phyloP scores from a whole-genome alignment of 2,329 filamentous ascomycete genomes.

The Alternaria sp. region DNA sequence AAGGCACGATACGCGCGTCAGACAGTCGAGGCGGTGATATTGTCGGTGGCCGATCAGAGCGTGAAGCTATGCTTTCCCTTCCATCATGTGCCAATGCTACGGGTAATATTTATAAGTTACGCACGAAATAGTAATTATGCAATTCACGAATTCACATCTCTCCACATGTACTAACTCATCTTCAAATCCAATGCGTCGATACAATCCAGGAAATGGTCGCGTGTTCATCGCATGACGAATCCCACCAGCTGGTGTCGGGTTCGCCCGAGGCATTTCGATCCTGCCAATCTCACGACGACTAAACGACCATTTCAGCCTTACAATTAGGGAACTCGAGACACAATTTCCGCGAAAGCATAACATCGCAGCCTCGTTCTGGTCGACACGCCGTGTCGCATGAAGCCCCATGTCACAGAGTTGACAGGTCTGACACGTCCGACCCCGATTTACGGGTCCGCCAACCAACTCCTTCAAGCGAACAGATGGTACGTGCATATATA shows the following conservation, averaged over 20 bases:
- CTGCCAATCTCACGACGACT: background rate
- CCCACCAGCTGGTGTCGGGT: background rate
- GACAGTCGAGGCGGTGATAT: background rate
- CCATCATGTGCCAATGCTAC: background rate
- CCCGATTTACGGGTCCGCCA: background rate
- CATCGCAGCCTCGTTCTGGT: conserved; percentile 1
- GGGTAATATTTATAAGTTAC: background rate
- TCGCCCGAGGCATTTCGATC: background rate
- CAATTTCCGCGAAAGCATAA: conserved; percentile 1
- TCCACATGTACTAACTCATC: background rate
- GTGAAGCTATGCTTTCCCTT: background rate
- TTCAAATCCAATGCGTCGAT: background rate
- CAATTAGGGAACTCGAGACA: conserved; percentile 2
- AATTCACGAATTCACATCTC: background rate
- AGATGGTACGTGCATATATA: conserved; percentile 11
- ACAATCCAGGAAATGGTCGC: background rate
- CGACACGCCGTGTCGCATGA: conserved; percentile 11
- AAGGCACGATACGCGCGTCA: background rate
- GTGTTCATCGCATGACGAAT: background rate
- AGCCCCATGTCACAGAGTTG: conserved; percentile 17
- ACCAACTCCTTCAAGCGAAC: conserved; percentile 1
- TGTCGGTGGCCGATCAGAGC: background rate
- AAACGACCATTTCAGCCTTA: background rate
- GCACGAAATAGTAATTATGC: background rate
- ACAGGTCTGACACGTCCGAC: conserved; percentile 6